Evolutionary conservation across 1,284 basidiomycete species (phyloP).

Genomic region (Sanghuangporus sanghuang): DNA sequence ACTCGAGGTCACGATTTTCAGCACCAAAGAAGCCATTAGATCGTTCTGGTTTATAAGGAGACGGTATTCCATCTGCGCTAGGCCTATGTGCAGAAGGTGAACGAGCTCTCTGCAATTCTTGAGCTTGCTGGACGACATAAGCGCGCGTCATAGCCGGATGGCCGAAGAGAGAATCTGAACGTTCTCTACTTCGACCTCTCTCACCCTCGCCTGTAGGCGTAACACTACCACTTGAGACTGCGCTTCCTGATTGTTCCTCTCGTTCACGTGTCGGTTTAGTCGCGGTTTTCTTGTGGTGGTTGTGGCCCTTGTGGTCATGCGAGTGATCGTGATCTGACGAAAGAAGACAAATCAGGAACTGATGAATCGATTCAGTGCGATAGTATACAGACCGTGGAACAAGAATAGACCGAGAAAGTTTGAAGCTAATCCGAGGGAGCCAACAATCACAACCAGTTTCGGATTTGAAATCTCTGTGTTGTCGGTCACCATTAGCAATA

Average conservation of each 20-base stretch:
- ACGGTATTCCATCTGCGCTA: background rate
- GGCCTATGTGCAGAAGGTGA: constrained; percentile 38
- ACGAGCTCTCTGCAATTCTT: constrained; percentile 65
- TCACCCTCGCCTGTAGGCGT: constrained; percentile 21
- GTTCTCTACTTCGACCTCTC: constrained; percentile 31
- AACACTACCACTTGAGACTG: constrained; percentile 18
- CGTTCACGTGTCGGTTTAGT: constrained; percentile 16
- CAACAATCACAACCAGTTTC: constrained; percentile 86
- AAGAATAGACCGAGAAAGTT: constrained; percentile 93
- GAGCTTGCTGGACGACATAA: constrained; percentile 82
- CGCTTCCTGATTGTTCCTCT: constrained; percentile 8
- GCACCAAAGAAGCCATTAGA: background rate
- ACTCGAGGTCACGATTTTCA: background rate
- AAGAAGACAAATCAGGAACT: constrained; percentile 2
- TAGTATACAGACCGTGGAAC: constrained; percentile 77
- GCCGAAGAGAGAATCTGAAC: constrained; percentile 61
- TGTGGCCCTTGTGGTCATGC: constrained; percentile 33
- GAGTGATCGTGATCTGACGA: constrained; percentile 65
- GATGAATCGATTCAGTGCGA: background rate
- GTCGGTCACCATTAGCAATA: background rate
- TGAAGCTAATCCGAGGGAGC: constrained; percentile 82
- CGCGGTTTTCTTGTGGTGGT: constrained; percentile 6
- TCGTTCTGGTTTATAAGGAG: background rate
- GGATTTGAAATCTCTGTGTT: constrained; percentile 84
- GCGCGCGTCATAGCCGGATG: constrained; percentile 90